Conservation (phyloP, 1,284 basidiomycete genomes). For the Puccinia coronata region DNA sequence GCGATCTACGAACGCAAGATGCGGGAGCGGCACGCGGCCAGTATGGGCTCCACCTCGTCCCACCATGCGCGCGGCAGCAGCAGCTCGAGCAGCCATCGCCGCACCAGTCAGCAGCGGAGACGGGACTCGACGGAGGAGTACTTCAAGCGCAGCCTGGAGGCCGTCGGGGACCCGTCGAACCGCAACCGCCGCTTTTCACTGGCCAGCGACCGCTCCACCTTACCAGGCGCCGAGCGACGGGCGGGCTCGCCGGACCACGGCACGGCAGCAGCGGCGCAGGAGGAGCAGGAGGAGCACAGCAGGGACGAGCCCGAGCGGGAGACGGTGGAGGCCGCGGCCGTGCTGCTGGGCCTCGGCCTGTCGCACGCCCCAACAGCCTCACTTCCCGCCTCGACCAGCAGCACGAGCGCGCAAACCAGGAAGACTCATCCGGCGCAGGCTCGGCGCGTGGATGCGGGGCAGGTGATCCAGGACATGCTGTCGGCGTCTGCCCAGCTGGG, state of each 20-base stretch:
- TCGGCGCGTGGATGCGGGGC: no score
- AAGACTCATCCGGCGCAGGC: no score
- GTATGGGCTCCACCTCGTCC: no score
- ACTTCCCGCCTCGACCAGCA: background rate
- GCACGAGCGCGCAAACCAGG: background rate
- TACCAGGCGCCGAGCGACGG: background rate
- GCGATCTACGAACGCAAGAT: slow-evolving; percentile 24
- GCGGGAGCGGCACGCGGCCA: background rate
- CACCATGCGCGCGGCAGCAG: no score
- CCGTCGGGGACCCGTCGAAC: background rate
- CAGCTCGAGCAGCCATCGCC: background rate
- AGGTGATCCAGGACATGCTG: background rate
- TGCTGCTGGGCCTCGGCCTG: slow-evolving; percentile 20
- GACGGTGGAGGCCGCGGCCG: slow-evolving; percentile 32
- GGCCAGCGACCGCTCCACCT: slow-evolving; percentile 10
- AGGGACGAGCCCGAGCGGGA: background rate
- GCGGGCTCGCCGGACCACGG: background rate
- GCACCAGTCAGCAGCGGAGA: background rate
- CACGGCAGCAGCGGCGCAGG: no score
- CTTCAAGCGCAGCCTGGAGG: slow-evolving; percentile 9
- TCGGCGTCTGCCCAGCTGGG: background rate
- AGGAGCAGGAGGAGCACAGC: background rate
- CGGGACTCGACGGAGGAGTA: slow-evolving; percentile 17
- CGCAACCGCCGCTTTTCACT: background rate
- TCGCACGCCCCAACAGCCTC: background rate